Evolutionary conservation across 805 yeast species (phyloP).

Genomic region (Zygoascus biomembranicola): DNA sequence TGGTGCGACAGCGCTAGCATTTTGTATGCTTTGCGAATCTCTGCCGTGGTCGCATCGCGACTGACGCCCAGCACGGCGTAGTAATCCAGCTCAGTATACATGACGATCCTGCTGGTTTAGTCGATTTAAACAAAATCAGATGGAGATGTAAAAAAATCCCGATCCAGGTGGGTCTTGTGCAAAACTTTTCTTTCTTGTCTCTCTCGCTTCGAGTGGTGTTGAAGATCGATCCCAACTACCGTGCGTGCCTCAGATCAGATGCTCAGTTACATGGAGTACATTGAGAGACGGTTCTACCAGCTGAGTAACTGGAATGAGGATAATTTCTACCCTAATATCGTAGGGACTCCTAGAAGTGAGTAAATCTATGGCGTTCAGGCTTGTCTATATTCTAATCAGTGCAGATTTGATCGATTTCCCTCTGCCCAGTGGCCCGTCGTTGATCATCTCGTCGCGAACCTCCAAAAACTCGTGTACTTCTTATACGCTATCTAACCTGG

Average conservation of each 20-base stretch:
- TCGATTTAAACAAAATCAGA: too few relatives aligned
- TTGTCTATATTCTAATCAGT: slow-evolving; percentile 3
- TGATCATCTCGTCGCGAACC: slow-evolving; percentile 64
- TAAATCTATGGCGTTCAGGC: not conserved
- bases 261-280: slow-evolving; percentile 82
- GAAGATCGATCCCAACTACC: not conserved
- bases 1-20: slow-evolving; percentile 75
- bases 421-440: slow-evolving; percentile 56
- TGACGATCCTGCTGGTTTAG: not conserved
- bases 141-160: too few relatives aligned
- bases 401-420: slow-evolving; percentile 56
- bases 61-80: slow-evolving; percentile 69
- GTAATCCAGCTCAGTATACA: slow-evolving; percentile 19
- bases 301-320: slow-evolving; percentile 74
- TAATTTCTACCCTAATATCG: slow-evolving; percentile 65
- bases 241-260: slow-evolving; percentile 30
- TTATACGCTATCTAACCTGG: slow-evolving; percentile 56
- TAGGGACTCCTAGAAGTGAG: slow-evolving; percentile 53
- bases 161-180: too few relatives aligned
- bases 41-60: slow-evolving; percentile 53
- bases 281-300: slow-evolving; percentile 61
- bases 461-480: slow-evolving; percentile 65
- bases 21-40: slow-evolving; percentile 78
- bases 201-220: not conserved
- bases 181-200: not conserved